Evolutionary conservation across 257 asterid genomes (phyloP), one percentile per base, ranked within the genome.

Genomic region (Salvia miltiorrhiza): DNA sequence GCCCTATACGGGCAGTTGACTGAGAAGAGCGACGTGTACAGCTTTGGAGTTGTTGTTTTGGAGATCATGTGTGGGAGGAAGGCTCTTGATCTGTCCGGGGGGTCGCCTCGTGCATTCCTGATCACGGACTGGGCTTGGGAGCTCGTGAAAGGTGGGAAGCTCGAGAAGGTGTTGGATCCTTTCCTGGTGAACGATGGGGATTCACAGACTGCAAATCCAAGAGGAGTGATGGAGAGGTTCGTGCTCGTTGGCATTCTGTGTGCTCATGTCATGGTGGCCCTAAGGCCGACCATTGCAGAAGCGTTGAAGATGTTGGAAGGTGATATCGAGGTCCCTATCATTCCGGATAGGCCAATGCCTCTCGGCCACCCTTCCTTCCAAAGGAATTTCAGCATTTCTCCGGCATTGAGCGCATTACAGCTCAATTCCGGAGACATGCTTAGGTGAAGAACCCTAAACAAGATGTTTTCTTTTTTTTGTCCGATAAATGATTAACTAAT

Each of bases 51-150:
- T 0, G 96, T 92, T 16, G 76, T 93, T 40, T 64, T 93, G 87
- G 98, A 93, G 89, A 87, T 93, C 32, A 90, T 93, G 98, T 88
- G 92, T 33, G 96, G 98, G 76, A 88, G 95, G 50, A 90, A 82
- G 72, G 98, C 95, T 63, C 90, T 93, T 20, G 97, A 90, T 77
- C 73, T 93, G 26, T 53, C 88, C 19, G 74, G 81, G 0, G 93
- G 77, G 3, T 83, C 96, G 0, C 81, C 90, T 4, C n/a, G n/a
- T n/a, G n/a, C n/a, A n/a, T n/a, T n/a, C n/a, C 48, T 93, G 47
- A 84, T 92, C 68, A 87, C 98, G 0, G 98, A 92, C 72, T 92
- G 98, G 98, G 96, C 94, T 39, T 92, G 98, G 98, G 83, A 96
- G 1, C 80, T 82, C 16, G 83, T 92, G 79, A 92, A 89, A 40